Evolutionary conservation across 2,329 filamentous ascomycete species (phyloP), one percentile per base, ranked within the genome.

Genomic region (Arthrobotrys musiformis): DNA sequence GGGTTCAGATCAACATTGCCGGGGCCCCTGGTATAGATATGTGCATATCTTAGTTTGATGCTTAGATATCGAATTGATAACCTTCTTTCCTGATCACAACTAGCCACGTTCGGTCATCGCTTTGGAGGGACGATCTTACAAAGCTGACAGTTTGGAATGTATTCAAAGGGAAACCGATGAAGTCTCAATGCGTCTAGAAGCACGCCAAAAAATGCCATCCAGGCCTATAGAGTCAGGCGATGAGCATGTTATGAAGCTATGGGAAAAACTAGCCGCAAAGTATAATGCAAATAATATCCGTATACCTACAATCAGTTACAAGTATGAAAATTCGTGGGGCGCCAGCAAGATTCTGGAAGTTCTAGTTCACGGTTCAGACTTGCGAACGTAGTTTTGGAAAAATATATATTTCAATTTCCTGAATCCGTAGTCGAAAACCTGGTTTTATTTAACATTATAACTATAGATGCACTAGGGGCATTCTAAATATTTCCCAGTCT

Each of bases 11-110:
- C 68, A 72, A 40, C 68, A 40, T 30, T 15, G 22, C 46, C 22
- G 22, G 68, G 48, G 7, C 11, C 9, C 35, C 30, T 35, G 8
- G 60, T 40, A 46, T 37, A 26, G 58, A 58, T 60, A 46, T 33
- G 46, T 13, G 19, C 37, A 42, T 67, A 73, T 66, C 61, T 73
- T 73, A 73, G 50, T 61, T 24, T 30, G 48, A 67, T 60, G 50
- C 37, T 61, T 67, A 73, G 69, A 73, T 73, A 73, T 48, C 50
- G 28, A 8, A 24, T 2, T 42, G 69, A 73, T 67, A 61, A 42
- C 19, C 19, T 60, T 73, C 69, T 73, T 73, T 60, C 69, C 61
- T 52, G 24, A 73, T 66, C 61, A 48, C 37, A 40, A 13, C 40
- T 72, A 72, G 68, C 22, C 61, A 6, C 19, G 15, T 17, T 28